Percentiles rank a stretch among this genome's conserved stretches.
These are phyloP conservation scores for Populus deltoides DNA, from an alignment of 345 rosid species.

Conservation along the genomic window DNA sequence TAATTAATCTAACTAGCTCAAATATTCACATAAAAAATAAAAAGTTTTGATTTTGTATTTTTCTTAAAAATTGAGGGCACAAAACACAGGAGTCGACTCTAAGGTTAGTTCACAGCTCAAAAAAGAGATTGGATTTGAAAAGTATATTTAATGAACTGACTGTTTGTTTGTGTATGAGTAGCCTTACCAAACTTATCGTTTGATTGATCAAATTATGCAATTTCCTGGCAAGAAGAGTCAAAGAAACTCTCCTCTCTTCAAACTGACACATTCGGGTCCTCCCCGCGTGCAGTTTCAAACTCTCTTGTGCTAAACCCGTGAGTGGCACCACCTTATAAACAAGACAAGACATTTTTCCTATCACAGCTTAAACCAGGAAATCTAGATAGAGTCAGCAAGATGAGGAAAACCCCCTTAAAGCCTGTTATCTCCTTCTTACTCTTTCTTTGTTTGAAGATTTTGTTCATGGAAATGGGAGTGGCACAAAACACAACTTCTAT, in stretches of 20 bases:
- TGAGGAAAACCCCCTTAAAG: background rate
- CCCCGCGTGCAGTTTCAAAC: too few species aligned
- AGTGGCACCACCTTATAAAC: background rate
- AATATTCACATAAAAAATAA: too few species aligned
- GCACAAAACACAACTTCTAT: conserved; percentile 13
- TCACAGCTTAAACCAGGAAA: background rate
- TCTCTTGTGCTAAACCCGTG: too few species aligned
- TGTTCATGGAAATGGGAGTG: background rate
- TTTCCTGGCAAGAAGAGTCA: background rate
- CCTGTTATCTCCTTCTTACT: background rate
- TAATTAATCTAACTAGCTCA: too few species aligned
- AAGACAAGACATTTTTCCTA: background rate
- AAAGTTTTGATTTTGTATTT: too few species aligned
- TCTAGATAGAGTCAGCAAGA: background rate
- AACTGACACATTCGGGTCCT: background rate
- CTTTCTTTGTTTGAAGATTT: background rate
- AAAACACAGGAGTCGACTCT: too few species aligned
- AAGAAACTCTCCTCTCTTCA: background rate
- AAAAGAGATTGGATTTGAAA: too few species aligned
- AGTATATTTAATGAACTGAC: too few species aligned
- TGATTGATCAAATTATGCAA: background rate
- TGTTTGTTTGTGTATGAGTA: too few species aligned
- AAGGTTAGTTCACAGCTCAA: too few species aligned
- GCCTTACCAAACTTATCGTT: background rate
- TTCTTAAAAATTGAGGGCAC: too few species aligned